Evolutionary conservation across 2,329 filamentous ascomycete species (phyloP).

Genomic region (Colletotrichum liriopes): DNA sequence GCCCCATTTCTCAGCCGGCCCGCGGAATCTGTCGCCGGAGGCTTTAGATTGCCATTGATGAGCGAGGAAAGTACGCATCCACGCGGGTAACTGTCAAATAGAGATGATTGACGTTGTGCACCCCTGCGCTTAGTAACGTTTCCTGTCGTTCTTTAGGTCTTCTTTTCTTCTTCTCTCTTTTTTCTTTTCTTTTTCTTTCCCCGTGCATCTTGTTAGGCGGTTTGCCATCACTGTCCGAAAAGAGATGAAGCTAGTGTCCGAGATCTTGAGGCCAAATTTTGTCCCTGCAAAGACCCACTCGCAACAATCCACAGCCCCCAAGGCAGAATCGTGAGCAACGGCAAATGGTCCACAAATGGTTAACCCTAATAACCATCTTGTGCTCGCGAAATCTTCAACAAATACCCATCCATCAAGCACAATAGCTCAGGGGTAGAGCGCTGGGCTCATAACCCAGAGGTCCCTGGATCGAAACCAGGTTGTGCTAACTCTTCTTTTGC

Average conservation of each 20-base stretch:
- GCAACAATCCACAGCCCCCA: not conserved
- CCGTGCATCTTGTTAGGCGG: too few species aligned
- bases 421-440: conserved; percentile 42
- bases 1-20: not conserved
- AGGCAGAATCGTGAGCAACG: not conserved
- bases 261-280: not conserved
- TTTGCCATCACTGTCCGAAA: not conserved
- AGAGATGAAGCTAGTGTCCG: not conserved
- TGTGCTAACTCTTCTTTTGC: conserved; percentile 15
- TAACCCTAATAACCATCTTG: not conserved
- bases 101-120: too few species aligned
- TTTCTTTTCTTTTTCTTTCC: not conserved
- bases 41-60: not conserved
- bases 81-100: not conserved
- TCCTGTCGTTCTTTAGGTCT: too few species aligned
- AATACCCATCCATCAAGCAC: conserved; percentile 13
- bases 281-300: conserved; percentile 11
- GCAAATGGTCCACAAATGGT: not conserved
- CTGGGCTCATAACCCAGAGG: conserved; percentile 42
- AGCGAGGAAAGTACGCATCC: not conserved
- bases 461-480: conserved; percentile 40
- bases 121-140: too few species aligned
- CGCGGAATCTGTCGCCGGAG: not conserved
- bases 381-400: accelerated
- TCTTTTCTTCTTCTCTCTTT: too few species aligned